These are phyloP conservation scores for Colletotrichum scovillei DNA, from an alignment of 2,329 filamentous ascomycete species.

Conservation along the genomic window DNA sequence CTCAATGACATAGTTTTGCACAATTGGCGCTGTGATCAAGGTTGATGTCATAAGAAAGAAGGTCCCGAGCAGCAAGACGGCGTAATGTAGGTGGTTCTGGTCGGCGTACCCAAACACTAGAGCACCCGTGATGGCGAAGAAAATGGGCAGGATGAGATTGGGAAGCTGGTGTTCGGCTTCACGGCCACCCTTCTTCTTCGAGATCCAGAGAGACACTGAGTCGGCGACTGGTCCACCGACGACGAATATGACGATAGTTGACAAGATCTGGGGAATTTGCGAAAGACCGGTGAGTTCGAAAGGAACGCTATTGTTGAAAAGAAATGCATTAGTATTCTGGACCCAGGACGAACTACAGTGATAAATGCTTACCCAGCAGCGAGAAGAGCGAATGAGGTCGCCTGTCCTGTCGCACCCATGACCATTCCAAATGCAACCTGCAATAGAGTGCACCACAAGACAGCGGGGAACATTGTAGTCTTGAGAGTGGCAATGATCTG, in stretches of 20 bases:
- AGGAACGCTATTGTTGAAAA: neutral
- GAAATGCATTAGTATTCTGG: neutral
- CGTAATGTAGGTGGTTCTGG: neutral
- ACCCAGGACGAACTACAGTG: too few species aligned
- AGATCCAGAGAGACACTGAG: neutral
- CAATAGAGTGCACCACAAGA: neutral
- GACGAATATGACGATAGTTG: neutral
- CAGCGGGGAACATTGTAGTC: neutral
- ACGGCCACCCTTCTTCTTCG: neutral
- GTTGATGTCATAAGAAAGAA: constrained; percentile 41
- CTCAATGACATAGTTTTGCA: constrained; percentile 46
- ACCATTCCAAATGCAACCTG: neutral
- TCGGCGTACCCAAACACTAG: neutral
- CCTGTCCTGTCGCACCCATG: neutral
- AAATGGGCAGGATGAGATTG: neutral
- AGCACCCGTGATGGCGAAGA: neutral
- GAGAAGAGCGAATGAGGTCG: neutral
- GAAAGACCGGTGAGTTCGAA: neutral
- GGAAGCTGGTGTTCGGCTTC: neutral
- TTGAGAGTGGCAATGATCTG: neutral
- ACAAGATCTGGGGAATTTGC: neutral
- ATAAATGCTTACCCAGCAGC: neutral
- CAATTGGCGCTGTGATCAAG: constrained; percentile 40
- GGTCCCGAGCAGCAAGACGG: neutral
- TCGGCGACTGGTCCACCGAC: neutral